Evolutionary conservation across 164 flowering plant genomes (phyloP).

Genomic region (Tetrastigma voinierianum): DNA sequence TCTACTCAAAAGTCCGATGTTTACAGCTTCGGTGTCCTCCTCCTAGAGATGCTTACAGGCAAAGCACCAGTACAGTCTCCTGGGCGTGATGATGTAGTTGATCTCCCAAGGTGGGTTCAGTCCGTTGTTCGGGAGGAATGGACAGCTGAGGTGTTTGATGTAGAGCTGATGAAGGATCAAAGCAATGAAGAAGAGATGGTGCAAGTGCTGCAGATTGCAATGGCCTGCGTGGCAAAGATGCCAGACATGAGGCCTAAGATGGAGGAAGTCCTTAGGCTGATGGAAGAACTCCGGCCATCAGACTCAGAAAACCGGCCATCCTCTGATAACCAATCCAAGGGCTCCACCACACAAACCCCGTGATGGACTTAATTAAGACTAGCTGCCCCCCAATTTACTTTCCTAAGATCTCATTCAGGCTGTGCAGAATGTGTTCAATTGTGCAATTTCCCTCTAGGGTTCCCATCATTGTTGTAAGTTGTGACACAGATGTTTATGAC

Average conservation of each 20-base stretch:
- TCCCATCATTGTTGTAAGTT: too few relatives aligned
- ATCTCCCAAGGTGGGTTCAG: conserved; percentile 51
- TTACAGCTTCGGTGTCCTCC: conserved; percentile 54
- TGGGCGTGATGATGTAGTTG: conserved; percentile 36
- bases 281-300: conserved; percentile 40
- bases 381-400: too few relatives aligned
- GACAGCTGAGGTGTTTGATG: conserved; percentile 43
- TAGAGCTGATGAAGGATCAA: conserved; percentile 22
- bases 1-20: conserved; percentile 45
- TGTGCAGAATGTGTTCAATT: not conserved
- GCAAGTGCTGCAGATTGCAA: conserved; percentile 52
- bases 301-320: conserved; percentile 26
- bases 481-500: too few relatives aligned
- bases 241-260: conserved; percentile 46
- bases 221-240: conserved; percentile 39
- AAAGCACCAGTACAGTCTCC: conserved; percentile 44
- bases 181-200: conserved; percentile 50
- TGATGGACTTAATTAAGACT: conserved; percentile 14
- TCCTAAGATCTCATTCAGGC: too few relatives aligned
- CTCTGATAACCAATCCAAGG: conserved; percentile 31
- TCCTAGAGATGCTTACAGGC: conserved; percentile 53
- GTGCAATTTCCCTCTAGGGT: not conserved
- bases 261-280: conserved; percentile 42
- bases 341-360: conserved; percentile 33
- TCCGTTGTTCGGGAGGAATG: conserved; percentile 50